A percentile compares a stretch with the other conserved stretches of the same genome.
Evolutionary conservation across 1,139 yeast species (phyloP).

Genomic region (Suhomyces chickasaworum): DNA sequence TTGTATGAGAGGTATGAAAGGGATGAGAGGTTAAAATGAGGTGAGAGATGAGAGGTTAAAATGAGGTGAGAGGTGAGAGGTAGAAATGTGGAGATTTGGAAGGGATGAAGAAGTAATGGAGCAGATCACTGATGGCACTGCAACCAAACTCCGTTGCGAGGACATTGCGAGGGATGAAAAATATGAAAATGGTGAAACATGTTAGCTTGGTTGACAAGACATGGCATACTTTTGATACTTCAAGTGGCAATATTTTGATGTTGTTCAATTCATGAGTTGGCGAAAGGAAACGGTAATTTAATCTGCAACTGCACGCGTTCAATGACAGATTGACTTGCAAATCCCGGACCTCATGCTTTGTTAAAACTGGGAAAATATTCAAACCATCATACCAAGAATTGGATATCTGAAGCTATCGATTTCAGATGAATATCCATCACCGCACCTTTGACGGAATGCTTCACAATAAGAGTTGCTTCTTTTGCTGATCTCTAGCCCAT

Average conservation of each 20-base stretch:
- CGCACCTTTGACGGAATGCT: neutral
- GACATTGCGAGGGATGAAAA: neutral
- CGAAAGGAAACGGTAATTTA: neutral
- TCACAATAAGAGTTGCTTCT: conserved; percentile 42
- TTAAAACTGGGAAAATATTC: neutral
- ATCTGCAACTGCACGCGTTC: neutral
- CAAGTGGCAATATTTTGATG: neutral
- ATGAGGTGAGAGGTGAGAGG: conserved; percentile 15
- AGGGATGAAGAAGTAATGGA: conserved; percentile 4
- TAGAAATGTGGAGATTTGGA: conserved; percentile 1
- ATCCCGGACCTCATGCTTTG: neutral
- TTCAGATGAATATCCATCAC: neutral
- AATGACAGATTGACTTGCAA: neutral
- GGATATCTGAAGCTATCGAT: neutral
- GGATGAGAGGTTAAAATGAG: conserved; percentile 11
- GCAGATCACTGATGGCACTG: neutral
- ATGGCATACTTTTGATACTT: neutral
- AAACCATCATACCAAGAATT: neutral
- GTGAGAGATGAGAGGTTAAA: conserved; percentile 7
- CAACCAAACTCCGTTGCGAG: neutral
- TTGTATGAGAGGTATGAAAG: conserved; percentile 4
- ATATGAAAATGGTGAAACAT: neutral
- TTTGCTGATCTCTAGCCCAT: conserved; percentile 94
- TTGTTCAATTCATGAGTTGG: neutral
- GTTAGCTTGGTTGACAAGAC: neutral